Evolutionary conservation across 2,329 filamentous ascomycete genomes (phyloP).

Genomic region (Cladophialophora immunda): DNA sequence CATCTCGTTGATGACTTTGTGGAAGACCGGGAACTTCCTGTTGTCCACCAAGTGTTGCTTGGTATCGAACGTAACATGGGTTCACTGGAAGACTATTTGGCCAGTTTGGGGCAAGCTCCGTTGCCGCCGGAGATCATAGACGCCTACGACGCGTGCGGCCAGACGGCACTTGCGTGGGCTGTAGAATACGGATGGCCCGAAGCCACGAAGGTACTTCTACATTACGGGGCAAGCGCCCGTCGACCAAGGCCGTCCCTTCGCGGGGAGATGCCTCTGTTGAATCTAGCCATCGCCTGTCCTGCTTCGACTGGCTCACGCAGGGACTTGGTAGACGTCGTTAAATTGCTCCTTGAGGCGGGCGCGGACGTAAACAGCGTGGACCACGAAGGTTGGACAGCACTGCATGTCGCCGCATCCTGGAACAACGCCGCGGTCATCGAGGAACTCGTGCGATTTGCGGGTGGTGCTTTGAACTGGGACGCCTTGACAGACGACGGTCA

Average conservation of each 20-base stretch:
- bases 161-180: conserved; percentile 1
- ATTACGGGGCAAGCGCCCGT: conserved; percentile 10
- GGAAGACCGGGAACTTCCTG: conserved; percentile 1
- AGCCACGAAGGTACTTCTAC: conserved; percentile 3
- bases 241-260: no score
- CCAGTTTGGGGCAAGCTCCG: background rate
- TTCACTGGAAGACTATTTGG: conserved; percentile 1
- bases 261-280: conserved; percentile 9
- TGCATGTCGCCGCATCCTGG: conserved; percentile 14
- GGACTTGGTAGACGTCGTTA: conserved; percentile 10
- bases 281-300: conserved; percentile 9
- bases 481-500: conserved; percentile 11
- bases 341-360: conserved; percentile 11
- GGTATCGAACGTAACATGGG: conserved; percentile 2
- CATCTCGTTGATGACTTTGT: conserved; percentile 2
- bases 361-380: conserved; percentile 9
- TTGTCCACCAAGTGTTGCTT: conserved; percentile 2
- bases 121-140: conserved; percentile 1
- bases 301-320: conserved; percentile 8
- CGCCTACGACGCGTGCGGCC: background rate
- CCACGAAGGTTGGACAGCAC: conserved; percentile 14
- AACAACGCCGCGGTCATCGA: conserved; percentile 12
- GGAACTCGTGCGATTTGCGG: conserved; percentile 12
- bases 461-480: conserved; percentile 10
- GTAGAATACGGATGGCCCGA: background rate